Evolutionary conservation across 192 early-diverging fungal genomes (phyloP).

Genomic region (Spizellomyces sp.): DNA sequence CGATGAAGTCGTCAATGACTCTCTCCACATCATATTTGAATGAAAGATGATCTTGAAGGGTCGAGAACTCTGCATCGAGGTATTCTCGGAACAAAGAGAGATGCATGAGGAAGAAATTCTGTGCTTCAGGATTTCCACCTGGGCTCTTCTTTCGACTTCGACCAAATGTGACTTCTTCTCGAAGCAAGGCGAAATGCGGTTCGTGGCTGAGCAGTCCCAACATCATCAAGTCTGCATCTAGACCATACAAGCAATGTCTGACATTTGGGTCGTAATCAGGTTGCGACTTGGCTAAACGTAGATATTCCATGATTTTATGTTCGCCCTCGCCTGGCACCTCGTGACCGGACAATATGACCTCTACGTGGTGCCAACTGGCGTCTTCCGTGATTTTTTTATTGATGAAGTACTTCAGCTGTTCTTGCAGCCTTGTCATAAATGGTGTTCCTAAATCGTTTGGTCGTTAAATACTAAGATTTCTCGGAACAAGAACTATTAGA

Average conservation of each 20-base stretch:
- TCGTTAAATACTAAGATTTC: not conserved
- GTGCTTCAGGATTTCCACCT: conserved; percentile 61
- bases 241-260: conserved; percentile 88
- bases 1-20: conserved; percentile 97
- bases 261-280: conserved; percentile 89
- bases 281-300: conserved; percentile 77
- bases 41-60: conserved; percentile 56
- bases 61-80: conserved; percentile 76
- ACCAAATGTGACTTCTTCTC: conserved; percentile 92
- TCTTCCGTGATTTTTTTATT: conserved; percentile 85
- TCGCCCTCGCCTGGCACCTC: conserved; percentile 98
- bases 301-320: conserved; percentile 99
- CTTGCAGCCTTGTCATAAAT: conserved; percentile 92
- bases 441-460: conserved; percentile 68
- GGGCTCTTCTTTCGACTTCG: conserved; percentile 62
- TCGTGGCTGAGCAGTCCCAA: conserved; percentile 93
- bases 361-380: conserved; percentile 80
- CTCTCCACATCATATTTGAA: conserved; percentile 87
- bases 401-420: conserved; percentile 85
- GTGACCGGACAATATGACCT: conserved; percentile 91
- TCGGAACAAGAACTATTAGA: not conserved
- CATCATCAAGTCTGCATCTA: conserved; percentile 99
- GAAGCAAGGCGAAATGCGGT: conserved; percentile 93
- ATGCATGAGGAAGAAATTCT: conserved; percentile 67
- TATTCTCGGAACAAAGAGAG: conserved; percentile 87